Percentiles rank a stretch among this genome's conserved stretches.
Conservation (phyloP, 495 filamentous ascomycete species). For the Bacidia rubella region DNA sequence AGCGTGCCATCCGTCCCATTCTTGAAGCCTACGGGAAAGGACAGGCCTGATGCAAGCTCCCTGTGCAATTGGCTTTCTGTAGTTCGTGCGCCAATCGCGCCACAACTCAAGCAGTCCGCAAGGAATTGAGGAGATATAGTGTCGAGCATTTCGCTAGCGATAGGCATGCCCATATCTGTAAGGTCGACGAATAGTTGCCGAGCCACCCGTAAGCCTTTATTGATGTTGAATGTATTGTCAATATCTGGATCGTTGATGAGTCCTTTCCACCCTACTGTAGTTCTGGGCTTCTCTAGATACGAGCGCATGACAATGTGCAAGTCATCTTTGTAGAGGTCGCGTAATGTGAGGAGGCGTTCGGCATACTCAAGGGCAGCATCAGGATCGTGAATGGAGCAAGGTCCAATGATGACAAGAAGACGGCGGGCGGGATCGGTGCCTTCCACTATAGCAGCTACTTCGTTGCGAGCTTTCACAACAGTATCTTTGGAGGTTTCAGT, state of each 20-base stretch:
- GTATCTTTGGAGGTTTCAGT: slow-evolving; percentile 41
- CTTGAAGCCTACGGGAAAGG: slow-evolving; percentile 98
- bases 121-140: slow-evolving; percentile 97
- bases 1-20: slow-evolving; percentile 96
- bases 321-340: slow-evolving; percentile 64
- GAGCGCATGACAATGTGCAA: slow-evolving; percentile 92
- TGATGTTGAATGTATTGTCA: slow-evolving; percentile 94
- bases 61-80: slow-evolving; percentile 94
- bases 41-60: slow-evolving; percentile 90
- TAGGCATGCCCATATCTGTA: slow-evolving; percentile 74
- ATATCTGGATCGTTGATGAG: slow-evolving; percentile 98
- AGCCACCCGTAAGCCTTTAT: slow-evolving; percentile 87
- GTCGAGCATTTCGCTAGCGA: slow-evolving; percentile 95
- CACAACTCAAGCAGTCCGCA: slow-evolving; percentile 86
- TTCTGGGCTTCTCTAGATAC: slow-evolving; percentile 97
- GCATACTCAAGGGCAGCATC: slow-evolving; percentile 79
- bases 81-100: slow-evolving; percentile 92
- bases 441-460: slow-evolving; percentile 73
- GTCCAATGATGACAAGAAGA: slow-evolving; percentile 85
- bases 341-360: slow-evolving; percentile 55
- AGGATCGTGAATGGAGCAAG: slow-evolving; percentile 96
- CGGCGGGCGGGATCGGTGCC: slow-evolving; percentile 58
- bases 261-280: slow-evolving; percentile 99
- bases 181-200: slow-evolving; percentile 84
- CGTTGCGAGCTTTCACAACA: slow-evolving; percentile 69